Conservation (phyloP, 257 asterid species). For the Nicotiana paniculata region DNA sequence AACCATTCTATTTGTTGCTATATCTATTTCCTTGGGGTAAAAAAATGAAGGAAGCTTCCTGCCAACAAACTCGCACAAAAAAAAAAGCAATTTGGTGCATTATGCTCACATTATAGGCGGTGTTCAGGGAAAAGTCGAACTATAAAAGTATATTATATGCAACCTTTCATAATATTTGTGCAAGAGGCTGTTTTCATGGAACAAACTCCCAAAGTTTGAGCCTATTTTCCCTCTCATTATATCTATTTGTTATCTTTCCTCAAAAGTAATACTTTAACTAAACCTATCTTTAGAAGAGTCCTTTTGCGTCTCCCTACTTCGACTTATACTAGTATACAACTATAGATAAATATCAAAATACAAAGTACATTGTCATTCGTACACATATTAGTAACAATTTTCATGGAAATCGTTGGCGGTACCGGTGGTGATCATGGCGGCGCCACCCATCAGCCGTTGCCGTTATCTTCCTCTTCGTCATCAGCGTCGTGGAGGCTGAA, state of each 20-base stretch:
- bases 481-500: background rate
- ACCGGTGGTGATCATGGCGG: background rate
- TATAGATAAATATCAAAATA: background rate
- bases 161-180: too few species aligned
- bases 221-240: background rate
- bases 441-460: background rate
- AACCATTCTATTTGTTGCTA: too few species aligned
- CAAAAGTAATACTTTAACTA: background rate
- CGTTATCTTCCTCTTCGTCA: background rate
- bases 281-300: background rate
- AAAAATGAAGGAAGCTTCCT: too few species aligned
- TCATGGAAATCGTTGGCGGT: background rate
- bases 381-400: too few species aligned
- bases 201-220: background rate
- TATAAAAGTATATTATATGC: too few species aligned
- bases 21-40: too few species aligned
- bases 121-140: too few species aligned
- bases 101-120: too few species aligned
- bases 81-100: too few species aligned
- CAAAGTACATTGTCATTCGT: background rate
- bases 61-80: too few species aligned
- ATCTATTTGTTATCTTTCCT: background rate
- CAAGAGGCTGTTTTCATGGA: too few species aligned
- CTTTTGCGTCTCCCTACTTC: background rate
- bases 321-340: too few species aligned